phyloP scores from a whole-genome alignment of 2,329 filamentous ascomycete species.

The Furcasterigmium furcatum region DNA sequence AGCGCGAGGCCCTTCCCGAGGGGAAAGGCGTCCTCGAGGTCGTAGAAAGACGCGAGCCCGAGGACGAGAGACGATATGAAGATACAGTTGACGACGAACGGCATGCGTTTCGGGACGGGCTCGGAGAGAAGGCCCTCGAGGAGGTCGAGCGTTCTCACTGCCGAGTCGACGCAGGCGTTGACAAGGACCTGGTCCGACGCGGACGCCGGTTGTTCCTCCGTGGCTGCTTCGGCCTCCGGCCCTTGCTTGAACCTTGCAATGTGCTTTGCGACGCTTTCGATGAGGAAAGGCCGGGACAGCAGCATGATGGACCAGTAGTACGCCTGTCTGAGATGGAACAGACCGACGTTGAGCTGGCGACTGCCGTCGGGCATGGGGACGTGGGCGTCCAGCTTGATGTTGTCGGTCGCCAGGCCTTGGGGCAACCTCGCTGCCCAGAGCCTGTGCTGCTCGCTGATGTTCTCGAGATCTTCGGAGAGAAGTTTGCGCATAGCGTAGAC shows the following conservation, averaged over 20 bases:
- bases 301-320: conserved; percentile 36
- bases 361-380: conserved; percentile 11
- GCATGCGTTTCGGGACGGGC: conserved; percentile 34
- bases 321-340: conserved; percentile 28
- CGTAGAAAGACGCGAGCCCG: conserved; percentile 39
- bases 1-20: conserved; percentile 19
- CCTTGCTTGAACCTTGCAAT: conserved; percentile 2
- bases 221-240: background rate
- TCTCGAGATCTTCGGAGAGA: conserved; percentile 17
- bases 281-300: conserved; percentile 29
- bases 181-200: conserved; percentile 20
- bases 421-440: conserved; percentile 17
- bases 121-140: conserved; percentile 28
- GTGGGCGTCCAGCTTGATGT: conserved; percentile 9
- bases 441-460: conserved; percentile 21
- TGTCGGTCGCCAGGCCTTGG: conserved; percentile 12
- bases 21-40: conserved; percentile 32
- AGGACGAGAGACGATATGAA: conserved; percentile 41
- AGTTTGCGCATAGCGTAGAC: conserved; percentile 28
- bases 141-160: conserved; percentile 30
- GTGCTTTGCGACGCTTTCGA: conserved; percentile 19
- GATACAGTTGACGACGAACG: conserved; percentile 40
- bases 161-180: conserved; percentile 29
- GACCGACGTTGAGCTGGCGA: conserved; percentile 19
- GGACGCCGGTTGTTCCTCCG: conserved; percentile 1